These are phyloP conservation scores for Lentinula aciculospora DNA, from an alignment of 768 basidiomycete genomes.

Conservation along the genomic window DNA sequence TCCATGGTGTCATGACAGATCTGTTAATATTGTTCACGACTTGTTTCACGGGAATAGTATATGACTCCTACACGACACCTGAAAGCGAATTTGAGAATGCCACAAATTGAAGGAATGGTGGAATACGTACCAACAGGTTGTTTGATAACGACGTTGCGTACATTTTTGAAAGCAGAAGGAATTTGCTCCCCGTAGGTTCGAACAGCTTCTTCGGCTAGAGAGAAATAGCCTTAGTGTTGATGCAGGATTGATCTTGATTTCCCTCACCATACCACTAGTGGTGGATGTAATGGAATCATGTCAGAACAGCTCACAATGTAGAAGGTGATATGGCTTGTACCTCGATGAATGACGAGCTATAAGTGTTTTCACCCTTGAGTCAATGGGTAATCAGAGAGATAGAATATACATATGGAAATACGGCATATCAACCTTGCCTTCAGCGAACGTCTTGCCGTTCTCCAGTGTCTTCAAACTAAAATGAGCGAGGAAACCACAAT, in stretches of 20 bases:
- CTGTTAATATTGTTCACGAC: conserved; percentile 25
- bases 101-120: not conserved
- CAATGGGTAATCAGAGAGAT: not conserved
- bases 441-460: conserved; percentile 88
- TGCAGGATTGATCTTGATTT: not conserved
- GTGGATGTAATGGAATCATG: not conserved
- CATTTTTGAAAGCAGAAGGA: conserved; percentile 62
- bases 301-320: not conserved
- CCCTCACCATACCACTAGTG: conserved; percentile 74
- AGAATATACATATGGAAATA: not conserved
- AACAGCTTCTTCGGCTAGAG: conserved; percentile 83
- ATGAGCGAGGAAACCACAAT: conserved; percentile 6
- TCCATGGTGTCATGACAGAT: conserved; percentile 82
- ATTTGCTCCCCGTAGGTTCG: conserved; percentile 90
- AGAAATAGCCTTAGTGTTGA: conserved; percentile 8
- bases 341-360: conserved; percentile 83
- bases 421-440: conserved; percentile 57
- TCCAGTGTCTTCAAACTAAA: conserved; percentile 66
- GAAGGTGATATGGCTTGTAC: conserved; percentile 29
- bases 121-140: conserved; percentile 75
- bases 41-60: not conserved
- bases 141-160: conserved; percentile 87
- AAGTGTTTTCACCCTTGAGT: conserved; percentile 74
- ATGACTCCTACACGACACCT: conserved; percentile 43
- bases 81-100: not conserved